A percentile compares a stretch with the other conserved stretches of the same genome.
These are phyloP conservation scores for Lasiosphaeria hispida DNA, from an alignment of 495 filamentous ascomycete species.

Conservation along the genomic window DNA sequence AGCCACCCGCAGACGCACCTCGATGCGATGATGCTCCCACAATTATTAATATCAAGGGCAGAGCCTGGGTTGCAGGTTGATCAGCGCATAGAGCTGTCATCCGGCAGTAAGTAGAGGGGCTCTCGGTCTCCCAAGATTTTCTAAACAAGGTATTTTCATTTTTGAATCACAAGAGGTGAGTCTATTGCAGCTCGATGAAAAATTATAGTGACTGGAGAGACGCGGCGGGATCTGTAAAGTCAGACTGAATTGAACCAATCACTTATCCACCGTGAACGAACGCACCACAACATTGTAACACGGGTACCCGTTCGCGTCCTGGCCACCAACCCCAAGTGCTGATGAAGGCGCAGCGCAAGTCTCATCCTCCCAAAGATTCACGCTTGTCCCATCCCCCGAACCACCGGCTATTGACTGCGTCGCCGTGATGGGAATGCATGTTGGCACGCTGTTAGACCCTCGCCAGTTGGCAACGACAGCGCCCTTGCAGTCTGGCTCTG, in stretches of 20 bases:
- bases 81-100: no score
- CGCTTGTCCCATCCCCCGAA: slow-evolving; percentile 5
- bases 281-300: slow-evolving; percentile 11
- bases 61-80: no score
- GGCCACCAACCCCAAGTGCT: background rate
- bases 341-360: slow-evolving; percentile 3
- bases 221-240: no score
- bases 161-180: no score
- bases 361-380: slow-evolving; percentile 16
- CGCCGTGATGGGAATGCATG: slow-evolving; percentile 8
- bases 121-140: no score
- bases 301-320: slow-evolving; percentile 12
- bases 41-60: no score
- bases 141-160: no score
- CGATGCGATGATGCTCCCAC: no score
- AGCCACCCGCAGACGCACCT: no score
- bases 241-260: background rate
- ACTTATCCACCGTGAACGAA: slow-evolving; percentile 5
- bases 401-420: slow-evolving; percentile 15
- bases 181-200: no score
- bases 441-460: slow-evolving; percentile 2
- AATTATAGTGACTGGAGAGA: no score
- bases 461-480: slow-evolving; percentile 11
- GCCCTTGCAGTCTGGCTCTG: slow-evolving; percentile 3
- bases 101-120: no score